Percentiles rank a stretch among this genome's conserved stretches.
These are phyloP conservation scores for Backusella liffmaniae DNA, from an alignment of 192 early-diverging fungal genomes.

Conservation along the genomic window DNA sequence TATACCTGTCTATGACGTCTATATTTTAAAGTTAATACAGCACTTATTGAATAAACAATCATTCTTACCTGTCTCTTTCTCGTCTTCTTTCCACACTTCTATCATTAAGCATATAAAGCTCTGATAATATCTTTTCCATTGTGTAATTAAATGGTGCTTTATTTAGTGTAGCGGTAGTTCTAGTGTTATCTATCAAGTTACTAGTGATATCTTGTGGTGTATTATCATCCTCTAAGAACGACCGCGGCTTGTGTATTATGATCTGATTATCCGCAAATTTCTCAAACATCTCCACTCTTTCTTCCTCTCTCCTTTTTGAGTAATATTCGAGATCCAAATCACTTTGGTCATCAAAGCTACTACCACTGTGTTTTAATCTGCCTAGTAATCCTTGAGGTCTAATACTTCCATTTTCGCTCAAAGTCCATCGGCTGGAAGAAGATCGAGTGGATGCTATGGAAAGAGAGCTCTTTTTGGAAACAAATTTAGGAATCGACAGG, in stretches of 20 bases:
- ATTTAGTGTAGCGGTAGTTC: background rate
- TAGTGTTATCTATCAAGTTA: background rate
- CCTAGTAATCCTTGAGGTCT: background rate
- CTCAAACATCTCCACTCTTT: background rate
- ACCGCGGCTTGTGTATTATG: background rate
- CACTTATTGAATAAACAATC: background rate
- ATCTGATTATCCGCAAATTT: conserved; percentile 3
- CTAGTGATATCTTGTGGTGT: background rate
- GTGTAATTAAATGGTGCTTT: background rate
- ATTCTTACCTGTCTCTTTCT: background rate
- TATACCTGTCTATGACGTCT: conserved; percentile 4
- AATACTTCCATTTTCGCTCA: background rate
- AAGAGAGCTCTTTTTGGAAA: background rate
- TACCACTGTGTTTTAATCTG: background rate
- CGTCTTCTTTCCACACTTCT: background rate
- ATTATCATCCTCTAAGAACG: background rate
- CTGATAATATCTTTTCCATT: background rate
- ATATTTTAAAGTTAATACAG: background rate
- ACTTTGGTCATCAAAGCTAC: background rate
- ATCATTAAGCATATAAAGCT: background rate
- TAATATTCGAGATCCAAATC: background rate
- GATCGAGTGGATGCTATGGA: background rate
- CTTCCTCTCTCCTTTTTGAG: conserved; percentile 2
- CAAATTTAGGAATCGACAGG: background rate
- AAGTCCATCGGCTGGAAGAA: background rate